These are phyloP conservation scores for Pseudozyma hubeiensis DNA, from an alignment of 1,284 basidiomycete species.

Conservation along the genomic window DNA sequence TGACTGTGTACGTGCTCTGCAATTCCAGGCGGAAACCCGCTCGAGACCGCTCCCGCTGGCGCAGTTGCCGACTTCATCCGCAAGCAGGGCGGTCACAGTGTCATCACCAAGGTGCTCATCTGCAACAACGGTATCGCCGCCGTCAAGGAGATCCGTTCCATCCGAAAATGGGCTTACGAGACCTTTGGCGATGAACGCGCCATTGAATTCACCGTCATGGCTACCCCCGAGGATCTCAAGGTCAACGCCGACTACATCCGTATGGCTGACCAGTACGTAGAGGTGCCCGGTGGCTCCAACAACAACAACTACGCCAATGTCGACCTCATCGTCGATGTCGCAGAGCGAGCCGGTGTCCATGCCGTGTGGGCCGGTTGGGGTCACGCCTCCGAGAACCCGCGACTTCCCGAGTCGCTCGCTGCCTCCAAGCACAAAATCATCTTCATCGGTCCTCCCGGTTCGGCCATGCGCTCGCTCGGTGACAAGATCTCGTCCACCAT, in stretches of 20 bases:
- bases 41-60: slow-evolving; percentile 83
- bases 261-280: slow-evolving; percentile 99
- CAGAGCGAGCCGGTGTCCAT: slow-evolving; percentile 95
- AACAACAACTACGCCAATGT: slow-evolving; percentile 99
- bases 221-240: slow-evolving; percentile 93
- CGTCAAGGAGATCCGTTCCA: slow-evolving; percentile 98
- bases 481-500: slow-evolving; percentile 99
- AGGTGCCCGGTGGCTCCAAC: slow-evolving; percentile 97
- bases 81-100: slow-evolving; percentile 91
- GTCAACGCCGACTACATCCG: slow-evolving; percentile 99
- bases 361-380: slow-evolving; percentile 99
- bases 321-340: slow-evolving; percentile 97
- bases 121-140: slow-evolving; percentile 87
- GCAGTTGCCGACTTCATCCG: slow-evolving; percentile 92
- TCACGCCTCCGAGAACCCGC: slow-evolving; percentile 98
- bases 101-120: slow-evolving; percentile 89
- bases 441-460: slow-evolving; percentile 98
- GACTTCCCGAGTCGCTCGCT: slow-evolving; percentile 92
- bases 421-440: slow-evolving; percentile 95
- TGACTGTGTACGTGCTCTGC: not conserved
- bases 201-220: slow-evolving; percentile 99
- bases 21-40: slow-evolving; percentile 83
- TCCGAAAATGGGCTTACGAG: slow-evolving; percentile 99
- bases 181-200: slow-evolving; percentile 96
- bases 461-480: slow-evolving; percentile 97